Base-by-base conservation (phyloP, 192 early-diverging fungal species). In the Linnemannia elongata region DNA sequence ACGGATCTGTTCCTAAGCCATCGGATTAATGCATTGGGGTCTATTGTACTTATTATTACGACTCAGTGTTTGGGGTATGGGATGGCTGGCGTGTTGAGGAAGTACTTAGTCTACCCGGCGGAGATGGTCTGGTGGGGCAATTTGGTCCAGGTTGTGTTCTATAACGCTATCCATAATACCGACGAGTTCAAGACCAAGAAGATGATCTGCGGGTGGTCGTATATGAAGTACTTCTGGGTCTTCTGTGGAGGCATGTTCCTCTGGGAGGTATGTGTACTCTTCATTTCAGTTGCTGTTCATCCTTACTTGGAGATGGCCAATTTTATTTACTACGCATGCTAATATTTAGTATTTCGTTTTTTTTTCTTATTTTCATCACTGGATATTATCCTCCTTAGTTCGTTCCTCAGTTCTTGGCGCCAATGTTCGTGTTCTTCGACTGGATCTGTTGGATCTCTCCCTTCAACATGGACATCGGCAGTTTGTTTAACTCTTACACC, bases 61-160 rank as follows among this genome's bases (percentile, higher is more conserved):
- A 96, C 96, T 1, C 88, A 89, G 76, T 72, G 89, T 41, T 36
- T 91, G 12, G 91, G 91, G 33, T 93, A 89, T 69, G 92, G 91
- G 52, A 83, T 98, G 85, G 94, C 97, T 10, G 97, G 97, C 72
- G 81, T 97, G 6, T 88, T 93, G 39, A 94, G 97, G 57, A 92
- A 52, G 95, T 94, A 88, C 87, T 97, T 47, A 1, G 96, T 98
- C 22, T 93, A 95, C 76, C 97, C 96, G 13, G 87, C 94, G 1
- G 90, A 92, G 7, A 97, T 97, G 96, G 88, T 96, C 52, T 99
- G 97, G 97, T 97, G 97, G 22, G 70, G 90, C 6, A 95, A 91
- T 33, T 89, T 99, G 17, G 91, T 92, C 52, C 87, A 89, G 47
- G 87, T 90, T 30, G 88, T 89, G 2, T 80, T 91, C 24, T 92